These are phyloP conservation scores for Podospora pseudopauciseta DNA, from an alignment of 495 filamentous ascomycete genomes.

Conservation along the genomic window DNA sequence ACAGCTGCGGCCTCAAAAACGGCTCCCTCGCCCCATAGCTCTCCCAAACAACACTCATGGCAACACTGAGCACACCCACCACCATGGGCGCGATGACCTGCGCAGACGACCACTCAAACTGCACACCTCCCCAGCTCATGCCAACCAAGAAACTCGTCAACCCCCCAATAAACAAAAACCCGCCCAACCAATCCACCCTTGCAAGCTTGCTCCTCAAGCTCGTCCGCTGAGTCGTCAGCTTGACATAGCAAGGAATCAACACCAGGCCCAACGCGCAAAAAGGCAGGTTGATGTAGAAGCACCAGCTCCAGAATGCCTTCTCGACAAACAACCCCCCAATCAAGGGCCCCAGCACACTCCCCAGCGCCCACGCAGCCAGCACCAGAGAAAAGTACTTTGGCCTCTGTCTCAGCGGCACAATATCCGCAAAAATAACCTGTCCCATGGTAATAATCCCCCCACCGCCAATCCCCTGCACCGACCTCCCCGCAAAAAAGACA, in stretches of 20 bases:
- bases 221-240: constrained; percentile 30
- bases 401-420: constrained; percentile 39
- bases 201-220: constrained; percentile 33
- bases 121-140: constrained; percentile 55
- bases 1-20: constrained; percentile 52
- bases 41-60: constrained; percentile 39
- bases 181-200: constrained; percentile 40
- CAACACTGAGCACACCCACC: constrained; percentile 36
- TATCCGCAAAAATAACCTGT: constrained; percentile 67
- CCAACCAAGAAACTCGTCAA: constrained; percentile 52
- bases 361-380: constrained; percentile 62
- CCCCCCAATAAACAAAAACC: constrained; percentile 45
- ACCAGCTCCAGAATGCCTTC: constrained; percentile 40
- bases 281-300: constrained; percentile 42
- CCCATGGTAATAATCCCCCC: constrained; percentile 78
- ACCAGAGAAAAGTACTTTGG: constrained; percentile 41
- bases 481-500: constrained; percentile 72
- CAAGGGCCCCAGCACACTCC: constrained; percentile 68
- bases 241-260: constrained; percentile 34
- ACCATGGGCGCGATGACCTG: constrained; percentile 47
- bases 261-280: constrained; percentile 37
- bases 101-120: constrained; percentile 48
- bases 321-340: constrained; percentile 72
- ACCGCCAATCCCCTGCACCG: constrained; percentile 77
- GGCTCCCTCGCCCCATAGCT: constrained; percentile 44